Percentiles rank a stretch among this genome's conserved stretches.
phyloP scores from a whole-genome alignment of 2,329 filamentous ascomycete genomes.

The Cladosporium sp. region DNA sequence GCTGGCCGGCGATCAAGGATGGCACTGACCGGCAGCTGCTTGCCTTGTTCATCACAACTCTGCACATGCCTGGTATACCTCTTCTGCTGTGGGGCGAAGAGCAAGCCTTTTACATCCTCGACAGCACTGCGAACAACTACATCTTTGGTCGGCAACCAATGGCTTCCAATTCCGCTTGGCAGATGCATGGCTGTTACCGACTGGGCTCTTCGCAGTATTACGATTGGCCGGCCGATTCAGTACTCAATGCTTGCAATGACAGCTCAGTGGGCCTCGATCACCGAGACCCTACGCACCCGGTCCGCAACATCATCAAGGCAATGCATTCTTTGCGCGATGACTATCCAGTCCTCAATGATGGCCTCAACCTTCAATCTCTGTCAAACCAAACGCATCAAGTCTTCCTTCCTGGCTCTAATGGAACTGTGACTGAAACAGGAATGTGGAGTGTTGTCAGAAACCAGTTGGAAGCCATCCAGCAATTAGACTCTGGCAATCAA shows the following conservation, averaged over 20 bases:
- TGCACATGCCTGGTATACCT: conserved; percentile 63
- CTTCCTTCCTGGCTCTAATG: conserved; percentile 55
- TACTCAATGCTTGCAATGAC: conserved; percentile 59
- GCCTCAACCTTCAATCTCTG: conserved; percentile 56
- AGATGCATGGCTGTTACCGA: conserved; percentile 64
- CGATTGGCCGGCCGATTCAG: conserved; percentile 58
- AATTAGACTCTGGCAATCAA: conserved; percentile 43
- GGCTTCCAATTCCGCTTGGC: conserved; percentile 63
- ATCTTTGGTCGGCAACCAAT: conserved; percentile 66
- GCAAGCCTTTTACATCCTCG: conserved; percentile 64
- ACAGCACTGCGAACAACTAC: conserved; percentile 66
- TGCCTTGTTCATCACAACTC: conserved; percentile 61
- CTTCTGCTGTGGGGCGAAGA: conserved; percentile 67
- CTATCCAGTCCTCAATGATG: conserved; percentile 63
- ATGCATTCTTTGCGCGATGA: conserved; percentile 62
- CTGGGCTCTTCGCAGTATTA: conserved; percentile 59
- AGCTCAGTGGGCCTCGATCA: conserved; percentile 61
- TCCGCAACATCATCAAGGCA: conserved; percentile 62
- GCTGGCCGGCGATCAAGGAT: conserved; percentile 61
- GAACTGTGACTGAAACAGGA: conserved; percentile 37
- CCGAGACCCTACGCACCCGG: conserved; percentile 62
- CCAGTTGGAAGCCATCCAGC: conserved; percentile 55
- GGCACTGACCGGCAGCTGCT: conserved; percentile 61
- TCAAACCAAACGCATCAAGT: conserved; percentile 59
- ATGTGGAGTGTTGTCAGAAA: conserved; percentile 23